Evolutionary conservation across 768 basidiomycete species (phyloP), one percentile per base, ranked within the genome.

Genomic region (Boletus rex-veris): DNA sequence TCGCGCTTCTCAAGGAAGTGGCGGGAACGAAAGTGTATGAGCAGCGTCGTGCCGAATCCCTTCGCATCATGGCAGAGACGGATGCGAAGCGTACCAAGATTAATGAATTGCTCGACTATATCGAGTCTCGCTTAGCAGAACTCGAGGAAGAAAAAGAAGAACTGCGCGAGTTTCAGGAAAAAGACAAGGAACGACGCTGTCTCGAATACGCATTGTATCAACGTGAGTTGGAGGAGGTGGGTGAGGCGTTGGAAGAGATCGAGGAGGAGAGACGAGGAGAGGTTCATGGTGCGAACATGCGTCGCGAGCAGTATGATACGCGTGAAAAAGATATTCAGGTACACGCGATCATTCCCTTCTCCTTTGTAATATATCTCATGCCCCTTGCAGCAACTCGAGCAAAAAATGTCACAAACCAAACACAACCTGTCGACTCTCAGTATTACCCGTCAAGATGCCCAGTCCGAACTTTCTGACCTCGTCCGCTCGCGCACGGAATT

Each of bases 21-120:
- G 97, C 96, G 0, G 97, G 97, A 4, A 99, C 97, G 0, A 93
- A 97, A 62, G 93, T 98, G 1, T 99, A 99, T 65, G 97, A 99
- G 72, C 90, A 96, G 65, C 85, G 95, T 44, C 83, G 96, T 15
- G 60, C 88, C 1, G 97, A 99, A 68, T 94, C 91, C 5, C 76
- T 95, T n/a, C 86, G 90, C 50, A 94, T 98, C 67, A 97, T 98
- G 91, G 83, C 92, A 28, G 96, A 98, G 67, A 98, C 97, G 45
- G 93, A 96, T 60, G 80, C 88, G 5, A 98, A 98, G 64, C 86
- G 93, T 9, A 76, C 81, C 14, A 98, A 98, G 72, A 97, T 99
- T 58, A 84, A 79, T 62, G 95, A 98, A 60, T 74, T 97, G 10
- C 79, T 98, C 18, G 84, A 87, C 3, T 92, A 90, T 65, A 98